A percentile compares a stretch with the other conserved stretches of the same genome.
These are phyloP conservation scores for Blastocystis sp. DNA, from an alignment of 352 stramenopile species.

Conservation along the genomic window DNA sequence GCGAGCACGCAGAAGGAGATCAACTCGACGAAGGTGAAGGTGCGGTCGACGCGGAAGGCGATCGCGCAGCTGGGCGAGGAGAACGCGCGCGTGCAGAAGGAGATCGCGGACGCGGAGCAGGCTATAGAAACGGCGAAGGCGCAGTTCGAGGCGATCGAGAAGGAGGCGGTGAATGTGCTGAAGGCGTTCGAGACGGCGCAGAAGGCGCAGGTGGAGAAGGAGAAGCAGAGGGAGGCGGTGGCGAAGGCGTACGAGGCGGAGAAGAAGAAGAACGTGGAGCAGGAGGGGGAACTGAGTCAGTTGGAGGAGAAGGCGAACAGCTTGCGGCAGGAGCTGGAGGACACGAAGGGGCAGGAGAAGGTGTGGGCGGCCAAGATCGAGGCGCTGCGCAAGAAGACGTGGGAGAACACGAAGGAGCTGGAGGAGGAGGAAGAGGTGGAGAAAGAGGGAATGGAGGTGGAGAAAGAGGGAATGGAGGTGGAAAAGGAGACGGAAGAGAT, in stretches of 20 bases:
- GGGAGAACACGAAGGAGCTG: slow-evolving; percentile 71
- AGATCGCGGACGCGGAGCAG: slow-evolving; percentile 78
- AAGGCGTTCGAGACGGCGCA: slow-evolving; percentile 85
- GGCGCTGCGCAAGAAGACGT: slow-evolving; percentile 74
- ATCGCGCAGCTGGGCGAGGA: slow-evolving; percentile 82
- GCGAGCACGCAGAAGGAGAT: slow-evolving; percentile 21
- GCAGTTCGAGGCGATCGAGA: slow-evolving; percentile 86
- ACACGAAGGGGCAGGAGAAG: slow-evolving; percentile 78
- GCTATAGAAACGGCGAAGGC: slow-evolving; percentile 81
- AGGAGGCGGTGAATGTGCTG: slow-evolving; percentile 83
- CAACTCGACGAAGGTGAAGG: slow-evolving; percentile 24
- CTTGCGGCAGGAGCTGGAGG: slow-evolving; percentile 76
- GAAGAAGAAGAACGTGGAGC: slow-evolving; percentile 62
- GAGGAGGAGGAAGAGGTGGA: slow-evolving; percentile 74
- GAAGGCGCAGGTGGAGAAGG: slow-evolving; percentile 81
- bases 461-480: slow-evolving; percentile 42
- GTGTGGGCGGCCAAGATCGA: slow-evolving; percentile 75
- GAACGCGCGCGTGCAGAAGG: slow-evolving; percentile 80
- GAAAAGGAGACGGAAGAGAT: slow-evolving; percentile 71
- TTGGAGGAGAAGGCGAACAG: slow-evolving; percentile 82
- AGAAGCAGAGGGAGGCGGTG: slow-evolving; percentile 76
- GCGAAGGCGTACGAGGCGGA: slow-evolving; percentile 74
- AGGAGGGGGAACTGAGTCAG: slow-evolving; percentile 78
- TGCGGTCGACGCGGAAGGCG: slow-evolving; percentile 70
- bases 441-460: slow-evolving; percentile 44